A percentile compares a stretch with the other conserved stretches of the same genome.
phyloP scores from a whole-genome alignment of 2,329 filamentous ascomycete species.

The Pseudogymnoascus sp. region DNA sequence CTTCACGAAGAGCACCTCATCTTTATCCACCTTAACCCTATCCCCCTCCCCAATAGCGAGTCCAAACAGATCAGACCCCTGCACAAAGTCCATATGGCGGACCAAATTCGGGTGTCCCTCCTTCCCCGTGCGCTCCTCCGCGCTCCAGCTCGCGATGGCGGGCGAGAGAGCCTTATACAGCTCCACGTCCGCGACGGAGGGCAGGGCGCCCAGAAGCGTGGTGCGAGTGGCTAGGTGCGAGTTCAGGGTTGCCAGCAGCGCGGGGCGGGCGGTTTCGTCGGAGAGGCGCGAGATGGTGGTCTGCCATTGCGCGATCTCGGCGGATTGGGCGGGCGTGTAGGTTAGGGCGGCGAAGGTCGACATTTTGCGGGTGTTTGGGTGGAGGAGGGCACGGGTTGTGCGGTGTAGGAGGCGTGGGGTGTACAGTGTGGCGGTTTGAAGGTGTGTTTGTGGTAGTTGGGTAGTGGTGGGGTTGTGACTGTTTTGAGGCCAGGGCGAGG shows the following conservation, averaged over 20 bases:
- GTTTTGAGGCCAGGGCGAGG: conserved; percentile 12
- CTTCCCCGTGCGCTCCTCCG: conserved; percentile 84
- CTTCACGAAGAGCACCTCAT: conserved; percentile 80
- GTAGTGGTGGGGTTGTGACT: background rate
- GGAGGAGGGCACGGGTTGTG: conserved; percentile 29
- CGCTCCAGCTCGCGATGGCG: conserved; percentile 69
- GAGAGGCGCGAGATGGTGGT: conserved; percentile 67
- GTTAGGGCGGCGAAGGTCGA: conserved; percentile 58
- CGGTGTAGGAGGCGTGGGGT: conserved; percentile 24
- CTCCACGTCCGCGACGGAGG: conserved; percentile 78
- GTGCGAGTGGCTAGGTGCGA: conserved; percentile 80
- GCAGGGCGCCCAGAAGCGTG: conserved; percentile 83
- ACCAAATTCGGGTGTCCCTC: conserved; percentile 87
- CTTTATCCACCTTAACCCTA: conserved; percentile 72
- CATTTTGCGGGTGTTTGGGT: conserved; percentile 53
- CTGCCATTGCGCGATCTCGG: conserved; percentile 86
- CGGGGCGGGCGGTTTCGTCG: conserved; percentile 51
- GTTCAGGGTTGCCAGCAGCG: conserved; percentile 75
- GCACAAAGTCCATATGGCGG: conserved; percentile 87
- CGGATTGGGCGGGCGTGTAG: conserved; percentile 73
- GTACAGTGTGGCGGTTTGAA: conserved; percentile 28
- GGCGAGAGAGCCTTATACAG: conserved; percentile 75
- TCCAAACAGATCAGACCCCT: conserved; percentile 73
- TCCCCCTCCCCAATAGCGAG: conserved; percentile 64
- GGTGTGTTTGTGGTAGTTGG: background rate